Percentiles rank a stretch among this genome's conserved stretches.
Evolutionary conservation across 2,329 filamentous ascomycete species (phyloP).

Genomic region (Neoascochyta sp.): DNA sequence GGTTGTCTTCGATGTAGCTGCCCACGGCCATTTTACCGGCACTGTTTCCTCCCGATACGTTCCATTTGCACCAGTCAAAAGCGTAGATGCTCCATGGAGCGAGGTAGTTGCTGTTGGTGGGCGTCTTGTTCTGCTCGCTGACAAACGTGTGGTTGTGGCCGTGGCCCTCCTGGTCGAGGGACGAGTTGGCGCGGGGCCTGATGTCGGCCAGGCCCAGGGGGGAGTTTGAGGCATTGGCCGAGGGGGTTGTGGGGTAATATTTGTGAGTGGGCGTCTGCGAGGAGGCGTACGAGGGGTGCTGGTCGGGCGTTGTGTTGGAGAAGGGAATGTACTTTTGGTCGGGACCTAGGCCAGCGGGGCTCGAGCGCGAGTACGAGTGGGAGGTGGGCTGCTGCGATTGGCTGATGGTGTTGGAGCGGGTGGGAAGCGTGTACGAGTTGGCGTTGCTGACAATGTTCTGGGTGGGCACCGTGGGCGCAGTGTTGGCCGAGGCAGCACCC

Average conservation of each 20-base stretch:
- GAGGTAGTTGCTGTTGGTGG: conserved; percentile 82
- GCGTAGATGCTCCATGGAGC: conserved; percentile 95
- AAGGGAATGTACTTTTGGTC: conserved; percentile 62
- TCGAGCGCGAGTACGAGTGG: conserved; percentile 74
- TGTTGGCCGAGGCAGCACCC: conserved; percentile 52
- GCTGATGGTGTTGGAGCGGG: conserved; percentile 62
- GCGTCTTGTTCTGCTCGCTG: conserved; percentile 65
- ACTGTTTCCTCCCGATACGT: conserved; percentile 63
- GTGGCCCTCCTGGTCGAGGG: conserved; percentile 67
- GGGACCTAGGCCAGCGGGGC: conserved; percentile 62
- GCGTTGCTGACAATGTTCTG: conserved; percentile 51
- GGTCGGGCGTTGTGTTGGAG: conserved; percentile 62
- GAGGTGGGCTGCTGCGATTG: conserved; percentile 45
- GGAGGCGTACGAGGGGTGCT: conserved; percentile 43
- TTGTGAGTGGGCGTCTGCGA: conserved; percentile 51
- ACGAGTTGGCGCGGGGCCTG: conserved; percentile 77
- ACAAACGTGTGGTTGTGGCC: conserved; percentile 53
- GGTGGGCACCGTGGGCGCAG: conserved; percentile 57
- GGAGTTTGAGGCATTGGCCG: conserved; percentile 69
- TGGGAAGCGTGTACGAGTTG: conserved; percentile 61
- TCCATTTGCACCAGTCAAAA: conserved; percentile 99
- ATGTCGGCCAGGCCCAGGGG: conserved; percentile 91
- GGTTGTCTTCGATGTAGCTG: conserved; percentile 94
- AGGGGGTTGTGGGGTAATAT: conserved; percentile 54
- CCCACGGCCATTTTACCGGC: conserved; percentile 92